Evolutionary conservation across 345 rosid species (phyloP).

Genomic region (Laguncularia racemosa): DNA sequence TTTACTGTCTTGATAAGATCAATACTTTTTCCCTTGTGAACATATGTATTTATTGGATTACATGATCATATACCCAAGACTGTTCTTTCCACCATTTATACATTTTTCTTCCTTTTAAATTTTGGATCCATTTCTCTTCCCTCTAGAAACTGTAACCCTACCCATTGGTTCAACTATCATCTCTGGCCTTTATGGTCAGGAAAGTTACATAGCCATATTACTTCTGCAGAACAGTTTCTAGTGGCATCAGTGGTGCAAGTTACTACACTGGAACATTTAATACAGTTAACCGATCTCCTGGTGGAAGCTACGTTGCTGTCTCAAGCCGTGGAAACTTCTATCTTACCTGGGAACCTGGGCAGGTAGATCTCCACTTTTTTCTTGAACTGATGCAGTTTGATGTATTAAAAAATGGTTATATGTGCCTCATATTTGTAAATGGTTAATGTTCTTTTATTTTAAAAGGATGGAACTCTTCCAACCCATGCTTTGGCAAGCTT

Average conservation of each 20-base stretch:
- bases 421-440: neutral
- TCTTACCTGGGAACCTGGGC: slow-evolving; percentile 97
- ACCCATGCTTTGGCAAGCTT: no score
- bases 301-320: slow-evolving; percentile 91
- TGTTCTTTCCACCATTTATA: no score
- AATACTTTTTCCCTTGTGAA: no score
- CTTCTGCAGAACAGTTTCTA: slow-evolving; percentile 91
- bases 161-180: neutral
- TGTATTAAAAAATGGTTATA: neutral
- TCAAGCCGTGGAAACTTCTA: slow-evolving; percentile 98
- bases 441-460: no score
- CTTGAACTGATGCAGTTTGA: no score
- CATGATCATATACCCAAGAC: no score
- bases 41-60: no score
- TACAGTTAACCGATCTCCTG: slow-evolving; percentile 88
- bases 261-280: slow-evolving; percentile 93
- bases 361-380: slow-evolving; percentile 29
- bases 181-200: neutral
- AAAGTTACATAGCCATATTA: slow-evolving; percentile 29
- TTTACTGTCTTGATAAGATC: no score
- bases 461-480: no score
- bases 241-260: slow-evolving; percentile 98
- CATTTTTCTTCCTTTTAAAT: no score
- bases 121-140: no score
- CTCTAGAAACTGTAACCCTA: neutral